Conservation (phyloP, 805 yeast genomes). For the Myxozyma kluyveri region DNA sequence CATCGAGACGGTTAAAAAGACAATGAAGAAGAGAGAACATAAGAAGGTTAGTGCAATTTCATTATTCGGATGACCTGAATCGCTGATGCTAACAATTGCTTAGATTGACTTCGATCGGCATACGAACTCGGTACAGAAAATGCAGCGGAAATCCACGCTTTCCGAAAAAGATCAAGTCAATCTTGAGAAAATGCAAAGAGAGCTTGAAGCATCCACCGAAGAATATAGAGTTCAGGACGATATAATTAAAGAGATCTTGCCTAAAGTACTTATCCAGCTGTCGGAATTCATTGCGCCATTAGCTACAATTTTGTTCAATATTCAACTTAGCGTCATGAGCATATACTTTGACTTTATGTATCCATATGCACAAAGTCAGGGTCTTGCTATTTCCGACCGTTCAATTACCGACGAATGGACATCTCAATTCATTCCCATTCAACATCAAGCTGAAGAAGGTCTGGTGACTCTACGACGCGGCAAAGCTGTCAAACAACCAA, state of each 20-base stretch:
- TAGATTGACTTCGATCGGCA: conserved; percentile 39
- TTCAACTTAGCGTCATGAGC: conserved; percentile 34
- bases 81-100: background rate
- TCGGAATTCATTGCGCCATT: conserved; percentile 38
- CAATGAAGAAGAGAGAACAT: conserved; percentile 39
- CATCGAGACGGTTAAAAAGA: conserved; percentile 36
- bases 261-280: conserved; percentile 33
- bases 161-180: conserved; percentile 36
- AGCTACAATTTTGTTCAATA: conserved; percentile 34
- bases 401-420: conserved; percentile 36
- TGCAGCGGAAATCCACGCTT: conserved; percentile 31
- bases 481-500: conserved; percentile 34
- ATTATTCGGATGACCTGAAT: too few relatives aligned
- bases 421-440: conserved; percentile 33
- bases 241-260: conserved; percentile 33
- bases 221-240: conserved; percentile 34
- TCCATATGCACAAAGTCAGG: conserved; percentile 34
- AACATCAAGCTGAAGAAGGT: conserved; percentile 34
- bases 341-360: conserved; percentile 28
- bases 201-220: conserved; percentile 36
- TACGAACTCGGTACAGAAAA: conserved; percentile 37
- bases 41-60: conserved; percentile 33
- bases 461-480: conserved; percentile 32
- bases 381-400: conserved; percentile 18
- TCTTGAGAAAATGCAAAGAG: conserved; percentile 33